Conservation (phyloP, 106 monocot genomes). For the Dendrobium huoshanense region DNA sequence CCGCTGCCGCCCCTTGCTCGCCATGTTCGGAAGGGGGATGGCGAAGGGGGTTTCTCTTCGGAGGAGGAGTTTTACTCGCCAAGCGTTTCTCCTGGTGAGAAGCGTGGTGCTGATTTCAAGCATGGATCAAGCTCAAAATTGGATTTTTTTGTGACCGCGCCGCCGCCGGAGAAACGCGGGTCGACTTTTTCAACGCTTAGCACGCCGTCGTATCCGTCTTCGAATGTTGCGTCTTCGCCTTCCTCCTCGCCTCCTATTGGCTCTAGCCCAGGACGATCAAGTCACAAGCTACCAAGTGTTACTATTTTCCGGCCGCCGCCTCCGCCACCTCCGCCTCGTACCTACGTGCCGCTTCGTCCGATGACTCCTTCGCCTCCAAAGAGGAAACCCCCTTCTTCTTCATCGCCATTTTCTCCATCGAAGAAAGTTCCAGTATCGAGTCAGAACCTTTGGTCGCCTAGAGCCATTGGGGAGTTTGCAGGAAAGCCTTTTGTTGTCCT, state of each 20-base stretch:
- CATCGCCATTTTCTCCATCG: slow-evolving; percentile 27
- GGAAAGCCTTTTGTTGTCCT: not conserved
- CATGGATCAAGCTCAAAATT: slow-evolving; percentile 1
- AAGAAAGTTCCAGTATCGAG: slow-evolving; percentile 8
- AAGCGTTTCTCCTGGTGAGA: slow-evolving; percentile 23
- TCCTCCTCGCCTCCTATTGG: slow-evolving; percentile 19
- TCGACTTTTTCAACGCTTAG: slow-evolving; percentile 20
- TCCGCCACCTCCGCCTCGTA: not conserved
- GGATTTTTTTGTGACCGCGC: not conserved
- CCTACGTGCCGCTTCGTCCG: slow-evolving; percentile 15
- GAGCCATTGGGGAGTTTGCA: slow-evolving; percentile 10
- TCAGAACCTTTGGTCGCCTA: slow-evolving; percentile 6
- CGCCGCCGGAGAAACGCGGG: not conserved
- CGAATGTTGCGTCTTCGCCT: slow-evolving; percentile 19
- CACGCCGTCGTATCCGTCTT: slow-evolving; percentile 32
- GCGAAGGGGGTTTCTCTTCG: slow-evolving; percentile 21
- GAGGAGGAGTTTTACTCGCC: slow-evolving; percentile 70
- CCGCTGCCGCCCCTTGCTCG: slow-evolving; percentile 61
- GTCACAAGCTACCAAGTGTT: not conserved
- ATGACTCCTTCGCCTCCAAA: slow-evolving; percentile 34
- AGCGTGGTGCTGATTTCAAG: slow-evolving; percentile 1
- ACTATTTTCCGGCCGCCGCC: slow-evolving; percentile 8
- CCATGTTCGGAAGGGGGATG: slow-evolving; percentile 11
- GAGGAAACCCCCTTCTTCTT: slow-evolving; percentile 28
- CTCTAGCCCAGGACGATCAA: slow-evolving; percentile 12